A percentile compares a stretch with the other conserved stretches of the same genome.
These are phyloP conservation scores for Odonthalia washingtoniensis DNA, from an alignment of 31 red algal species.

Conservation along the genomic window DNA sequence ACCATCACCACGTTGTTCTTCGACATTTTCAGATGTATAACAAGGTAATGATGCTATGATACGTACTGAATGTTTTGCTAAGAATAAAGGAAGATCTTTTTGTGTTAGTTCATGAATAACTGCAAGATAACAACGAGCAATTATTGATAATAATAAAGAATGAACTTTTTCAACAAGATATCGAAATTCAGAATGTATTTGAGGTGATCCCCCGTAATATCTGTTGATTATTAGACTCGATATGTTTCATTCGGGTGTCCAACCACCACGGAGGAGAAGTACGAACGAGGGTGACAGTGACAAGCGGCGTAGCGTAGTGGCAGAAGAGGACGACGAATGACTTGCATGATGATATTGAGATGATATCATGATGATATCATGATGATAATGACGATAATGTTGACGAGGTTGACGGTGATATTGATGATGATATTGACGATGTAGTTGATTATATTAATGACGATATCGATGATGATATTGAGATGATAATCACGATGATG, in stretches of 20 bases:
- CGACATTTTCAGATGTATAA: constrained; percentile 85
- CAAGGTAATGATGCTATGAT: constrained; percentile 95
- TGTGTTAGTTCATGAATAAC: constrained; percentile 65
- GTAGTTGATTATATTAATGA: too few species aligned
- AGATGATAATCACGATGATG: too few species aligned
- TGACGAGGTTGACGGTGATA: too few species aligned
- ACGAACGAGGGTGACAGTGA: constrained; percentile 89
- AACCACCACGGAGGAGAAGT: too few species aligned
- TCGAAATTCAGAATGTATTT: constrained; percentile 91
- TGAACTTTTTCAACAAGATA: constrained; percentile 61
- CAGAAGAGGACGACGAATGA: too few species aligned
- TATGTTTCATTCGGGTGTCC: too few species aligned
- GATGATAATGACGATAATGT: too few species aligned
- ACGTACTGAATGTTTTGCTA: constrained; percentile 74
- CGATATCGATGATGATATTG: too few species aligned
- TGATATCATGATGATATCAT: too few species aligned
- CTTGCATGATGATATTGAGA: too few species aligned
- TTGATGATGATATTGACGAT: too few species aligned
- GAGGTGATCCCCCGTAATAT: constrained; percentile 98
- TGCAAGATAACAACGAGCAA: constrained; percentile 95
- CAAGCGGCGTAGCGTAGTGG: background rate
- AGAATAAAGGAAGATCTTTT: constrained; percentile 78
- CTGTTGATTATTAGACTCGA: too few species aligned
- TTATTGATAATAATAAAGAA: constrained; percentile 58
- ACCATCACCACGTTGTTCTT: constrained; percentile 89